These are phyloP conservation scores for Cutaneotrichosporon dermatis DNA, from an alignment of 1,284 basidiomycete species.

Conservation along the genomic window DNA sequence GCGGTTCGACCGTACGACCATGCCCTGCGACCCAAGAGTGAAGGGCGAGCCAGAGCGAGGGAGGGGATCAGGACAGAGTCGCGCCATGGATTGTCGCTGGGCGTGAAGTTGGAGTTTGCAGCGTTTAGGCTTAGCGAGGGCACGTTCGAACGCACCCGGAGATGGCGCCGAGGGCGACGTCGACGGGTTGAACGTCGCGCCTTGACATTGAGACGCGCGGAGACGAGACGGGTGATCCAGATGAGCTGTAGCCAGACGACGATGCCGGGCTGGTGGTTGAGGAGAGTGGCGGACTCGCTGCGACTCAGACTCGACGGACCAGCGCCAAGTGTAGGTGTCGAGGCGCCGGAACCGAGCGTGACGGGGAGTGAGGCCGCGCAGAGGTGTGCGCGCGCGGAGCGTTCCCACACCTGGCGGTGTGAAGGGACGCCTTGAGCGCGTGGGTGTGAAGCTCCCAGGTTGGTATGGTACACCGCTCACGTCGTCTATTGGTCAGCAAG, in stretches of 20 bases:
- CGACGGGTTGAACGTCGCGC: slow-evolving; percentile 65
- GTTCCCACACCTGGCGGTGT: slow-evolving; percentile 47
- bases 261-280: slow-evolving; percentile 53
- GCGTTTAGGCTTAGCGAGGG: slow-evolving; percentile 29
- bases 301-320: slow-evolving; percentile 18
- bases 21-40: slow-evolving; percentile 52
- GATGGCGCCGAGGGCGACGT: background rate
- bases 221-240: slow-evolving; percentile 56
- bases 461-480: slow-evolving; percentile 42
- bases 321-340: slow-evolving; percentile 56
- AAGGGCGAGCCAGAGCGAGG: slow-evolving; percentile 40
- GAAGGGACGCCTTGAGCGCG: slow-evolving; percentile 39
- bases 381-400: slow-evolving; percentile 42
- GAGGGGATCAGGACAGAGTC: slow-evolving; percentile 28
- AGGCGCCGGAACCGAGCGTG: slow-evolving; percentile 16
- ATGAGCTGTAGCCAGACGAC: slow-evolving; percentile 55
- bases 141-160: slow-evolving; percentile 27
- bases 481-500: slow-evolving; percentile 35
- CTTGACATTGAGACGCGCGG: slow-evolving; percentile 60
- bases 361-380: slow-evolving; percentile 40
- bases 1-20: slow-evolving; percentile 65
- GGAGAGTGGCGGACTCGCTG: slow-evolving; percentile 10
- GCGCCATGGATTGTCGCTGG: slow-evolving; percentile 55
- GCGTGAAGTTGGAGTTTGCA: slow-evolving; percentile 28
- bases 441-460: slow-evolving; percentile 40